Base-by-base conservation (phyloP, 176 grass and related monocot genomes). In the Triticum urartu region DNA sequence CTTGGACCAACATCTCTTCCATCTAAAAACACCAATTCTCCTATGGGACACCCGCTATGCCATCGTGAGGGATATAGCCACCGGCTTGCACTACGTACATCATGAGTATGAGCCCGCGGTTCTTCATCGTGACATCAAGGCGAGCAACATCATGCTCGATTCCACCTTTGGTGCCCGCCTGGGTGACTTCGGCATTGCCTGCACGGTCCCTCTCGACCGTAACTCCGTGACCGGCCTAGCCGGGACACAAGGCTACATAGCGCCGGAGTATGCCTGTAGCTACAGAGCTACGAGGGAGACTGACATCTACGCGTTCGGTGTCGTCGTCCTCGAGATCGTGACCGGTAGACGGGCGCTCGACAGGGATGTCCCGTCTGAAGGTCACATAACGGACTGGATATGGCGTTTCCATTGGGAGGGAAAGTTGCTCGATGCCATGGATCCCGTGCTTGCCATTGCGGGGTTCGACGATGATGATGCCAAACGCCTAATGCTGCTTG, bases 301-400 rank as follows among this genome's bases (percentile, higher is more conserved):
- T 4, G 80, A 82, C 48, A 38, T 82, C 47, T 82, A 58, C 0
- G 66, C 47, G 0, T 82, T 82, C 7, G 80, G 80, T 15, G 82
- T 84, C 3, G n/a, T 84, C 11, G 32, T 84, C 25, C 58, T 84
- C 0, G 71, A 84, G 71, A 9, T 65, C 0, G 71, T 76, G 9
- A 84, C 71, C 0, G 59, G 83, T 0, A 85, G 42, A 58, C 33
- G 5, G 26, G 35, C 21, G 3, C 18, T 72, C 4, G 8, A 14
- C 4, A 6, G 36, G 35, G 20, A n/a, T 20, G 15, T 20, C 52
- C 4, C 17, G 17, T 56, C 52, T 20, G 18, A 13, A 39, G 33
- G 20, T 10, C 82, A 84, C 36, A 75, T 85, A 4, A 11, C 58
- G 0, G 54, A 77, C 1, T 85, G 72, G 83, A 60, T 85, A 0